Evolutionary conservation across 2,329 filamentous ascomycete species (phyloP).

Genomic region (Aspergillus sp.): DNA sequence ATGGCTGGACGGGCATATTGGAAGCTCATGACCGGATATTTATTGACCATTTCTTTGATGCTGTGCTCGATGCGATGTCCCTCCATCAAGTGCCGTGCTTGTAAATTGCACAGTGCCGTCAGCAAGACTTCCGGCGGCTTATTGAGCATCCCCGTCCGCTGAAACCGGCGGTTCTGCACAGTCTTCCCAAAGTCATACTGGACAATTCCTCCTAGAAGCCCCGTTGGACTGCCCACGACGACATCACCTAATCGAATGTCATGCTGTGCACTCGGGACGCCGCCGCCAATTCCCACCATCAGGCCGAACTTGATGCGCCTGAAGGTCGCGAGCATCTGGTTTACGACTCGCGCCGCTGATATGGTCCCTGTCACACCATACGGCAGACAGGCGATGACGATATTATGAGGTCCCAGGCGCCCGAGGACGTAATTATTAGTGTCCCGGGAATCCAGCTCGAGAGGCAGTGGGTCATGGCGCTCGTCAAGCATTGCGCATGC

Average conservation of each 20-base stretch:
- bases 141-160: background rate
- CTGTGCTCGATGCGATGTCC: background rate
- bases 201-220: background rate
- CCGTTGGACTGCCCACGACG: background rate
- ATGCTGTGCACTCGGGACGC: slow-evolving; percentile 5
- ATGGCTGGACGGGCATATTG: background rate
- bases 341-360: background rate
- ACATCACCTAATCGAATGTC: slow-evolving; percentile 20
- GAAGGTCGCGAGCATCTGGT: background rate
- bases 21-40: background rate
- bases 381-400: slow-evolving; percentile 19
- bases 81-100: background rate
- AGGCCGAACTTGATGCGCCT: slow-evolving; percentile 1
- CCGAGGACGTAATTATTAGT: slow-evolving; percentile 19
- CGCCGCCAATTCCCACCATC: slow-evolving; percentile 18
- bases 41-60: background rate
- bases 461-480: background rate
- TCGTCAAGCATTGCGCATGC: slow-evolving; percentile 17
- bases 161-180: background rate
- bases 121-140: background rate
- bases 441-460: slow-evolving; percentile 1
- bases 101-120: background rate
- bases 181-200: background rate
- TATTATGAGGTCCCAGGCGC: slow-evolving; percentile 17
- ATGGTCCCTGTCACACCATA: background rate